Percentiles rank a stretch among this genome's conserved stretches.
Evolutionary conservation across 345 rosid species (phyloP).

Genomic region (Nephelium lappaceum): DNA sequence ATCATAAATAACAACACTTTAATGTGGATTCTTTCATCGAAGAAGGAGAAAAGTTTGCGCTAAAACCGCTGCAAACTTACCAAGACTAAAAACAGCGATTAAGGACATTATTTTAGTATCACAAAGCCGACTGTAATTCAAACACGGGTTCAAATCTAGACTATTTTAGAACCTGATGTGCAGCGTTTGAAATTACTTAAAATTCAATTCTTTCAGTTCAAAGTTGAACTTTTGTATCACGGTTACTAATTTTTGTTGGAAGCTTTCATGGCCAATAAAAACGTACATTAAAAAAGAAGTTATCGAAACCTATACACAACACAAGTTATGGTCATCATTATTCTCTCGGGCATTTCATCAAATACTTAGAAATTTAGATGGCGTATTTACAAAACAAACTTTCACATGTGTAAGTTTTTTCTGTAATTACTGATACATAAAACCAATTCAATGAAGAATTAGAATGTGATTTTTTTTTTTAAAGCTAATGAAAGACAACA

Average conservation of each 20-base stretch:
- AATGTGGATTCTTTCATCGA: not conserved
- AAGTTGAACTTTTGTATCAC: not conserved
- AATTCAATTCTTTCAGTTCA: not conserved
- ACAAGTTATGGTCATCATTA: not conserved
- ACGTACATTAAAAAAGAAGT: not conserved
- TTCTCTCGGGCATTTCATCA: conserved; percentile 19
- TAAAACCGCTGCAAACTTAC: not conserved
- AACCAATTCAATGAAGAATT: not conserved
- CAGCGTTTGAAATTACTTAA: not conserved
- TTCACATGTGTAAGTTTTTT: not conserved
- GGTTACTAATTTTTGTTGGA: not conserved
- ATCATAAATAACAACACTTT: not conserved
- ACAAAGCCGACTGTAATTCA: not conserved
- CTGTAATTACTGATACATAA: not conserved
- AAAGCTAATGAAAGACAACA: not conserved
- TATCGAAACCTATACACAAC: not conserved
- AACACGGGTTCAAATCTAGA: not conserved
- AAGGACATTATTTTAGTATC: not conserved
- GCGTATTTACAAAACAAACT: not conserved
- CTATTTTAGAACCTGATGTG: not conserved
- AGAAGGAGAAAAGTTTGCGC: not conserved
- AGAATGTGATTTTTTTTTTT: not conserved
- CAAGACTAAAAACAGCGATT: not conserved
- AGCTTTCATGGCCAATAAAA: not conserved
- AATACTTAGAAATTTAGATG: conserved; percentile 1